These are phyloP conservation scores for Eutrema japonicum DNA, from an alignment of 345 rosid species.

Conservation along the genomic window DNA sequence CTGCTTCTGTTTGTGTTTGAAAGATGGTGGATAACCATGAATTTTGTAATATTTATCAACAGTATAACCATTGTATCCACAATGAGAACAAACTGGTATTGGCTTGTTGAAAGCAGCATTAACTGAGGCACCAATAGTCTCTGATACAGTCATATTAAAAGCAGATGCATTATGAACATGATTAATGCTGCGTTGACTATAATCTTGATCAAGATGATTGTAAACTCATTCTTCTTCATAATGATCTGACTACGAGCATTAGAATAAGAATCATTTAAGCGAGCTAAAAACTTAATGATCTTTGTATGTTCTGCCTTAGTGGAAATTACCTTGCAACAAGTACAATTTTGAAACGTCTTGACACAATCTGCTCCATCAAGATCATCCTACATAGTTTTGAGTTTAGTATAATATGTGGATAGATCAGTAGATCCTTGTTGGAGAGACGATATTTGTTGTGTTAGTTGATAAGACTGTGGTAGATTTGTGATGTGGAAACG, in stretches of 20 bases:
- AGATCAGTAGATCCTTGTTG: background rate
- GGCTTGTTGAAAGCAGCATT: background rate
- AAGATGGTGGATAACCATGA: too few species aligned
- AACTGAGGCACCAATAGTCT: too few species aligned
- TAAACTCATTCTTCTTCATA: background rate
- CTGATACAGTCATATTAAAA: background rate
- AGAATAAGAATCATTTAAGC: background rate
- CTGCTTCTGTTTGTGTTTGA: too few species aligned
- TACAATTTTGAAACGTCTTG: background rate
- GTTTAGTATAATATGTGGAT: background rate
- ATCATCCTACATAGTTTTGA: background rate
- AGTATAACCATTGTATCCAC: too few species aligned
- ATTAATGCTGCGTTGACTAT: background rate
- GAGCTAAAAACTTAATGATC: background rate
- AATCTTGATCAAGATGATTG: background rate
- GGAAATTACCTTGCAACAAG: background rate
- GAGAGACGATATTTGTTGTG: background rate
- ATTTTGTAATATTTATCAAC: too few species aligned
- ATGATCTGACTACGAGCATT: background rate
- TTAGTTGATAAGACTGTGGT: background rate
- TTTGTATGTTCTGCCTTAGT: background rate
- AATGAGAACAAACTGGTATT: too few species aligned
- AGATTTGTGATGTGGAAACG: background rate
- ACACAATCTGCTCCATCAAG: background rate
- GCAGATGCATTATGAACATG: background rate